Conservation (phyloP, 805 yeast genomes). For the Wickerhamomyces alni region DNA sequence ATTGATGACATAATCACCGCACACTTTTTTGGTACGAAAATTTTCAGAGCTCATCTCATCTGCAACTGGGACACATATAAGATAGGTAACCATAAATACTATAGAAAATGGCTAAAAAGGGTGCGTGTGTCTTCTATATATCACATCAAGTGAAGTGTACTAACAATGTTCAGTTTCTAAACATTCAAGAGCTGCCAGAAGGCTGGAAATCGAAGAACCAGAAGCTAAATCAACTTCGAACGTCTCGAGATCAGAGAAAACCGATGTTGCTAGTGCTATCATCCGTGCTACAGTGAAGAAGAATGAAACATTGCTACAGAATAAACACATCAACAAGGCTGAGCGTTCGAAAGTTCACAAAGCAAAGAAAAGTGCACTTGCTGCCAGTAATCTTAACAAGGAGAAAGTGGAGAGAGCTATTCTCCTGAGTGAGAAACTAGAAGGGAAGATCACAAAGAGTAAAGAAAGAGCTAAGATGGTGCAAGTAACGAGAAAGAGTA, state of each 20-base stretch:
- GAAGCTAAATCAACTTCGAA: slow-evolving; percentile 43
- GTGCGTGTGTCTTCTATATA: slow-evolving; percentile 13
- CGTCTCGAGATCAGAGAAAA: slow-evolving; percentile 53
- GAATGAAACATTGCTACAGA: slow-evolving; percentile 55
- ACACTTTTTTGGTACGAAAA: background rate
- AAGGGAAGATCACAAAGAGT: slow-evolving; percentile 59
- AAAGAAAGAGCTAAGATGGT: slow-evolving; percentile 58
- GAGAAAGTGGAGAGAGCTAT: slow-evolving; percentile 43
- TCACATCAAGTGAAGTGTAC: no score
- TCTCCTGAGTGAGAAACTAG: slow-evolving; percentile 47
- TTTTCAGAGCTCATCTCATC: slow-evolving; percentile 1
- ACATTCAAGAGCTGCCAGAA: slow-evolving; percentile 73
- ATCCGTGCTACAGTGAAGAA: slow-evolving; percentile 61
- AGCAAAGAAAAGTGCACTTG: slow-evolving; percentile 24
- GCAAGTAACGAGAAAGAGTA: slow-evolving; percentile 57
- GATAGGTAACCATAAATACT: background rate
- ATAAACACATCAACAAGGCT: slow-evolving; percentile 40
- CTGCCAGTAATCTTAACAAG: slow-evolving; percentile 25
- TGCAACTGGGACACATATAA: no score
- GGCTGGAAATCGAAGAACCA: slow-evolving; percentile 44
- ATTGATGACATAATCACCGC: background rate
- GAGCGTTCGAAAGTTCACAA: slow-evolving; percentile 23
- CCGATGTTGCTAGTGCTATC: slow-evolving; percentile 56
- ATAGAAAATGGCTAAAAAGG: slow-evolving; percentile 22
- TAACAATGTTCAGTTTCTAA: slow-evolving; percentile 40